Base-by-base conservation (phyloP, 2,329 filamentous ascomycete genomes). In the Coniochaeta sp. region DNA sequence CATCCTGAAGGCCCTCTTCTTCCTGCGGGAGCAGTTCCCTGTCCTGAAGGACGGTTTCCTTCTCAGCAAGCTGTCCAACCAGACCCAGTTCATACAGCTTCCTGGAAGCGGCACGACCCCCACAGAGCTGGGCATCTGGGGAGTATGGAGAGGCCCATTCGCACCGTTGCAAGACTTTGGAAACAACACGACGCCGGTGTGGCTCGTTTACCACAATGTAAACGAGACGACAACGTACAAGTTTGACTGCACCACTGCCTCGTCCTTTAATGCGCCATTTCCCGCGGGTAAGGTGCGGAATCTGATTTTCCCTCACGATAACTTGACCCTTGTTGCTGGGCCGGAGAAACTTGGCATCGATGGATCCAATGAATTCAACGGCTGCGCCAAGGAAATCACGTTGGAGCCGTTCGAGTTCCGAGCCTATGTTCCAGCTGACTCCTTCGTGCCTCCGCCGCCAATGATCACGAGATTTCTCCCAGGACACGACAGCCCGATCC, bases 231-330 rank as follows among this genome's bases (percentile, higher is more conserved):
- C 74, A 9, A 77, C 76, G 8, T 88, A 86, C 67, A 72, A 72
- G 1, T 86, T 86, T 62, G 63, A 64, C 52, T 69, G 68, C 56
- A 74, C 79, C 57, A 28, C 22, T 9, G 31, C 6, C 17, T 22
- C 28, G n/a, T 36, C 28, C 28, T 57, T 57, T n/a, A 14, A 5
- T 36, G 54, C 54, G 3, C 54, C 54, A n/a, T 57, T 57, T 22
- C 54, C 19, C n/a, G 31, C 47, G 6, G 47, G 22, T 24, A 81
- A 75, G 0, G 84, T 88, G 63, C 84, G 82, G 67, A 87, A 86
- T 64, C 68, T 88, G 16, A 85, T 88, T 67, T 83, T 81, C 66
- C 84, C 84, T 0, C 83, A 83, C 65, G 83, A 86, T 47, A 79
- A 84, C 64, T 72, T 79, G 59, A 78, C 72, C 0, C 70, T 87